These are phyloP conservation scores for Camellia oleifera DNA, from an alignment of 179 eudicot species.

Conservation along the genomic window DNA sequence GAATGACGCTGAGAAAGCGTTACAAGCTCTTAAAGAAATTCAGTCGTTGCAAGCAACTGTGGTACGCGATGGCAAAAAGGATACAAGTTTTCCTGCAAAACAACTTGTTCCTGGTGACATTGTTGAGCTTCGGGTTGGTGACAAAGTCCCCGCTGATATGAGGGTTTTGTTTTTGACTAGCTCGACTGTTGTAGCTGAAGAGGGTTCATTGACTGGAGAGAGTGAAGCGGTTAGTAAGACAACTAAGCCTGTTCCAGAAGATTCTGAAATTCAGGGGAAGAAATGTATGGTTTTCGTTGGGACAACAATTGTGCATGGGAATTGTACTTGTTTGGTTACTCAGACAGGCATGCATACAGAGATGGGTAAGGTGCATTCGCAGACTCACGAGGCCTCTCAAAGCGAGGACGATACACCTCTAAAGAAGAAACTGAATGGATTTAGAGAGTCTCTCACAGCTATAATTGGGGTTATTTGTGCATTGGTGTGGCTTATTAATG, in stretches of 20 bases:
- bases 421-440: conserved; percentile 88
- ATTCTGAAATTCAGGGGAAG: conserved; percentile 83
- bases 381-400: conserved; percentile 84
- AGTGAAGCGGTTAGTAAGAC: conserved; percentile 93
- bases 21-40: conserved; percentile 89
- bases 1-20: conserved; percentile 88
- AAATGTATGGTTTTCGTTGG: conserved; percentile 95
- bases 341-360: conserved; percentile 81
- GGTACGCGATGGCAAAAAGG: conserved; percentile 43
- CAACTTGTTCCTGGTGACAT: conserved; percentile 65
- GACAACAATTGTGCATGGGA: conserved; percentile 87
- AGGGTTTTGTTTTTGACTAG: conserved; percentile 47
- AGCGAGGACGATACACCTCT: conserved; percentile 83
- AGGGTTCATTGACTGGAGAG: conserved; percentile 68
- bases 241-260: conserved; percentile 62
- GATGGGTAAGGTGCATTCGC: conserved; percentile 81
- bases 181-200: conserved; percentile 55
- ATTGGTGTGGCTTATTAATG: conserved; percentile 85
- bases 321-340: conserved; percentile 74
- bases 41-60: conserved; percentile 57
- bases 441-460: conserved; percentile 77
- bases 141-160: conserved; percentile 67
- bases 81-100: conserved; percentile 42
- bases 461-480: conserved; percentile 83
- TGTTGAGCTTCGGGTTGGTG: conserved; percentile 68